phyloP scores from a whole-genome alignment of 176 grass and related monocot genomes.

The Puccinellia tenuiflora region DNA sequence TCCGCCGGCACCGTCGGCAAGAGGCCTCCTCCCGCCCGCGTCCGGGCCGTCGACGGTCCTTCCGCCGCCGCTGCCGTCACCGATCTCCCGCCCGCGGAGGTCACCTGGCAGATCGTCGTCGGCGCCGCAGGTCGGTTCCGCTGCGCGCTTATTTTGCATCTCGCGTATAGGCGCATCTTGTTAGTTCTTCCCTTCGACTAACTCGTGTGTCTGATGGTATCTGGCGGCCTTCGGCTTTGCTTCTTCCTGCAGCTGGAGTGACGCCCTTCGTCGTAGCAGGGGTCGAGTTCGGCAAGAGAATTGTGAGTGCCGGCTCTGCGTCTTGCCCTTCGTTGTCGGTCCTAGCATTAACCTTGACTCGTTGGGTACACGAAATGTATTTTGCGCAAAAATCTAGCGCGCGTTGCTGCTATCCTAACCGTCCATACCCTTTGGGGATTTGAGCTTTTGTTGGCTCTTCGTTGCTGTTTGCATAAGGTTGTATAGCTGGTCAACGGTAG shows the following conservation, averaged over 20 bases:
- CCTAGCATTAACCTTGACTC: neutral
- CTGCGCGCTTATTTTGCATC: too few relatives aligned
- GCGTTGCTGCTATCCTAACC: too few relatives aligned
- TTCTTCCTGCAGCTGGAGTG: constrained; percentile 60
- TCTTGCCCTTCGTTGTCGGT: neutral
- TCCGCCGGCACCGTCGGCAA: neutral
- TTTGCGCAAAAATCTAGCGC: neutral
- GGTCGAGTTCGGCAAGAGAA: constrained; percentile 86
- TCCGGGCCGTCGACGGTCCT: constrained; percentile 33
- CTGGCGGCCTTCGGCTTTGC: neutral
- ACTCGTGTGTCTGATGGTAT: neutral
- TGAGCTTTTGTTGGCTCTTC: too few relatives aligned
- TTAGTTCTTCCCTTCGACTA: neutral
- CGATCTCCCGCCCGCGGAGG: constrained; percentile 43
- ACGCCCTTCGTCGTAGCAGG: constrained; percentile 79
- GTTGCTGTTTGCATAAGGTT: too few relatives aligned
- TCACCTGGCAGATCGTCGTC: constrained; percentile 94
- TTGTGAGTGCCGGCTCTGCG: constrained; percentile 45
- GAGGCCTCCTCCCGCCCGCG: neutral
- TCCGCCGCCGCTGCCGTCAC: constrained; percentile 8
- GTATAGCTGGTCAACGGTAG: too few relatives aligned
- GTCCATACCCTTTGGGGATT: too few relatives aligned
- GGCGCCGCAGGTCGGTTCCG: constrained; percentile 56
- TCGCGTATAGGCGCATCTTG: too few relatives aligned
- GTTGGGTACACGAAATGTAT: neutral